Conservation (phyloP, 805 yeast genomes). For the Cyberlindnera suaveolens region DNA sequence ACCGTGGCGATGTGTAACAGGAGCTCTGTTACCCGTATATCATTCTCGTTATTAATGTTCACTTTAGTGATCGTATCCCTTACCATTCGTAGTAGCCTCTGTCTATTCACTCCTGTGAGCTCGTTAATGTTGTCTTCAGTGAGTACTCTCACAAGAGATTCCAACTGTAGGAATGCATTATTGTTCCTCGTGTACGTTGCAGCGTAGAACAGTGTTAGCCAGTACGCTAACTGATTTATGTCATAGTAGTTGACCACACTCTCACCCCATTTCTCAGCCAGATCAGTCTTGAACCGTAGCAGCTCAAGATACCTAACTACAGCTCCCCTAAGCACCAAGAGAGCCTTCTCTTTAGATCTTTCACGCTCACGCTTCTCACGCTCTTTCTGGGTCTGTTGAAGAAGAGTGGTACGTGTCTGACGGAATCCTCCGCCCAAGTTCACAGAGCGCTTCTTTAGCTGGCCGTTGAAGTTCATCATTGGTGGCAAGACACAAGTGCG, state of each 20-base stretch:
- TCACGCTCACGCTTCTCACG: constrained; percentile 58
- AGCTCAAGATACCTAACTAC: constrained; percentile 37
- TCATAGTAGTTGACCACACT: background rate
- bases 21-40: background rate
- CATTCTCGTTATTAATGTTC: constrained; percentile 1
- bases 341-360: constrained; percentile 44
- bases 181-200: constrained; percentile 13
- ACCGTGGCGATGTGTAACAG: constrained; percentile 5
- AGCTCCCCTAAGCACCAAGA: constrained; percentile 41
- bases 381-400: constrained; percentile 62
- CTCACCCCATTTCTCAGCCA: constrained; percentile 19
- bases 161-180: constrained; percentile 4
- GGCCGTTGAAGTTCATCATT: constrained; percentile 49
- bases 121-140: background rate
- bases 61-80: constrained; percentile 3
- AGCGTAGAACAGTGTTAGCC: constrained; percentile 28
- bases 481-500: background rate
- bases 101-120: background rate
- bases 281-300: constrained; percentile 18
- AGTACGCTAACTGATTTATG: constrained; percentile 11
- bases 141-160: constrained; percentile 2
- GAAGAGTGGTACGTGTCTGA: constrained; percentile 33
- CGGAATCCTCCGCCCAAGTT: constrained; percentile 46
- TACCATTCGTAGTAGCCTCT: constrained; percentile 7
- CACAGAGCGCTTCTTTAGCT: constrained; percentile 47